Evolutionary conservation across 2,329 filamentous ascomycete genomes (phyloP).

Genomic region (Aspergillus piperis): DNA sequence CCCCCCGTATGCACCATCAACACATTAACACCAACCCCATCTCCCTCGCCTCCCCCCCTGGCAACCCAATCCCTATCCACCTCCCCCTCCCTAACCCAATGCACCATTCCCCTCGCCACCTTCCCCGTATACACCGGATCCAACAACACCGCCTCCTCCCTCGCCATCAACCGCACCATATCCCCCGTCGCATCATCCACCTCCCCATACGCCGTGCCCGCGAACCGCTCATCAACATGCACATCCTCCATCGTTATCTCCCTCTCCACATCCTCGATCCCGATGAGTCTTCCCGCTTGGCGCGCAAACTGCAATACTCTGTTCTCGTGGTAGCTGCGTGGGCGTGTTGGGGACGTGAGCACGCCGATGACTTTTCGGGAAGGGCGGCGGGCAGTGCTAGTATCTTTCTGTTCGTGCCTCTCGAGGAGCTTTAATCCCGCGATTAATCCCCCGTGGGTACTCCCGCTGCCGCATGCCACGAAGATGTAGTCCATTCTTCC

Average conservation of each 20-base stretch:
- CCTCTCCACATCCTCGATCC: conserved; percentile 25
- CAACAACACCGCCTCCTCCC: conserved; percentile 31
- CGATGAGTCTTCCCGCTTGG: conserved; percentile 29
- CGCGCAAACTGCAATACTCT: conserved; percentile 34
- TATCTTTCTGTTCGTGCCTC: too few species aligned
- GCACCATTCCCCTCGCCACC: conserved; percentile 31
- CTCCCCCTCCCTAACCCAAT: conserved; percentile 28
- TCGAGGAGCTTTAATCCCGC: conserved; percentile 36
- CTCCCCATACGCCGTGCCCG: conserved; percentile 35
- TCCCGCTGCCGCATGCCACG: conserved; percentile 40
- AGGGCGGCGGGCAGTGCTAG: background rate
- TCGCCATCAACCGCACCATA: conserved; percentile 28
- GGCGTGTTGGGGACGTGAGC: conserved; percentile 36
- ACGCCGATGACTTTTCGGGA: conserved; percentile 32
- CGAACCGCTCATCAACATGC: conserved; percentile 34
- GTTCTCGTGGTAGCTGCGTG: conserved; percentile 31
- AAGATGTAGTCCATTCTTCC: conserved; percentile 36
- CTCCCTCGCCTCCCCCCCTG: background rate
- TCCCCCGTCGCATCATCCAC: conserved; percentile 29
- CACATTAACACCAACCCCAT: conserved; percentile 36
- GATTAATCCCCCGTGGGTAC: conserved; percentile 37
- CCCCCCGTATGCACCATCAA: conserved; percentile 43
- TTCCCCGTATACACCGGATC: conserved; percentile 43
- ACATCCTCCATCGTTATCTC: conserved; percentile 35
- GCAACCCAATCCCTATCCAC: conserved; percentile 16